Base-by-base conservation (phyloP, 2,329 filamentous ascomycete species). In the Beauveria asiatica region DNA sequence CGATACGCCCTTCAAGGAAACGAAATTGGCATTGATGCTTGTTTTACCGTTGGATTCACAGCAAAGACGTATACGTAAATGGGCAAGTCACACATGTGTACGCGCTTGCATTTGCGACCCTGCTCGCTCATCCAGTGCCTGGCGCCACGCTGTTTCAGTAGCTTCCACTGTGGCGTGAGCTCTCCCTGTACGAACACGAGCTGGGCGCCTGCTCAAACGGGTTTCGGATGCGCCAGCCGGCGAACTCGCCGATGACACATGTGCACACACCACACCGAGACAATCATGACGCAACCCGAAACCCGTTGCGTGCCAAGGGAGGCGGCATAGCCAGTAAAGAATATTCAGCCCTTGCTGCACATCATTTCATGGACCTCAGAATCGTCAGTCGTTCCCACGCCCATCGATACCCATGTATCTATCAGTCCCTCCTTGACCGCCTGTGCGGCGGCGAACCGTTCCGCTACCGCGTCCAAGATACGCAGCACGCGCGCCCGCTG, bases 371-470 rank as follows among this genome's bases (percentile, higher is more conserved):
- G 11, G 19, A 52, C 10, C 11, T 9, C 5, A 10, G 33, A 41
- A 21, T 37, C 49, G 11, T 19, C 52, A 30, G 23, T 33, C 45
- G 13, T 45, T 46, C n/a, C 25, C 23, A 54, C 45, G 5, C 51
- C 52, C 59, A 49, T 56, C 1, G 1, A 6, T 23, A 5, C 5
- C 59, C 59, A 60, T 17, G 59, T 45, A n/a, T 55, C 52, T 21
- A 16, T 25, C 23, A 60, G 52, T 13, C n/a, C 59, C 13, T 33
- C 21, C 5, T 44, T 44, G n/a, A 60, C 44, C n/a, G 69, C 61
- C 17, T 61, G 42, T 2, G 70, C 70, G 16, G 68, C 69, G 1
- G 68, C 66, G 62, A 72, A 72, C 0, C 63, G 64, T 11, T 9
- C 41, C 9, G 67, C 63, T 19, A 70, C 60, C 0, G 50, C 62